A percentile compares a stretch with the other conserved stretches of the same genome.
These are phyloP conservation scores for Bipolaris cookei DNA, from an alignment of 2,329 filamentous ascomycete species.

Conservation along the genomic window DNA sequence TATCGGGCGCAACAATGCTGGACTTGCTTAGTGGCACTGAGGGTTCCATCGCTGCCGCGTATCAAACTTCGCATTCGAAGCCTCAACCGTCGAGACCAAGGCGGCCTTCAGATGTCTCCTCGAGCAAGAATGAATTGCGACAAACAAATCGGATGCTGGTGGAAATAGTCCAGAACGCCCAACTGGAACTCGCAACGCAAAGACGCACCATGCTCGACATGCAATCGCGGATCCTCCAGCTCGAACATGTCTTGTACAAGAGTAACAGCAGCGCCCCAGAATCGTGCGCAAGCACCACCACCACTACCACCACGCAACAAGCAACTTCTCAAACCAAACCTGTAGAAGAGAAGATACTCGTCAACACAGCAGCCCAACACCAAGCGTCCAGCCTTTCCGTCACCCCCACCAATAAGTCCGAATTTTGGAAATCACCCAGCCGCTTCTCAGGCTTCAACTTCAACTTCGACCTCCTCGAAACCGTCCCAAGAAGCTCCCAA, in stretches of 20 bases:
- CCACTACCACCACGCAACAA: not conserved
- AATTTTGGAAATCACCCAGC: conserved; percentile 35
- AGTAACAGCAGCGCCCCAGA: conserved; percentile 1
- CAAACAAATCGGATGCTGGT: conserved; percentile 35
- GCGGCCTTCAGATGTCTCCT: conserved; percentile 30
- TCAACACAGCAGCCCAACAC: conserved; percentile 32
- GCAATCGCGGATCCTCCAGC: conserved; percentile 36
- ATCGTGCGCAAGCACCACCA: not conserved
- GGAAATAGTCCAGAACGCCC: conserved; percentile 40
- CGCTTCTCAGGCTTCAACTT: conserved; percentile 40
- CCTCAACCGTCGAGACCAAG: conserved; percentile 19
- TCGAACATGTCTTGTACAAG: conserved; percentile 24
- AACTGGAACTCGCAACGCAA: conserved; percentile 35
- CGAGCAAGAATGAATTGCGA: conserved; percentile 35
- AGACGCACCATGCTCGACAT: conserved; percentile 38
- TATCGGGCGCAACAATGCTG: conserved; percentile 34
- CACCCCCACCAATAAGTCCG: conserved; percentile 33
- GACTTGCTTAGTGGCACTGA: conserved; percentile 24
- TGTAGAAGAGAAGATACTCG: conserved; percentile 8
- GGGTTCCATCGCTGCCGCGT: conserved; percentile 23
- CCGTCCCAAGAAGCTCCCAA: conserved; percentile 2
- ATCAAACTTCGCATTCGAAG: conserved; percentile 7
- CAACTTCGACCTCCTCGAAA: conserved; percentile 26
- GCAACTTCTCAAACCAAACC: conserved; percentile 17
- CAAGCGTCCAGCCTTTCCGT: conserved; percentile 36